These are phyloP conservation scores for Rhododendron mucronatum DNA, from an alignment of 148 eudicot genomes.

Conservation along the genomic window DNA sequence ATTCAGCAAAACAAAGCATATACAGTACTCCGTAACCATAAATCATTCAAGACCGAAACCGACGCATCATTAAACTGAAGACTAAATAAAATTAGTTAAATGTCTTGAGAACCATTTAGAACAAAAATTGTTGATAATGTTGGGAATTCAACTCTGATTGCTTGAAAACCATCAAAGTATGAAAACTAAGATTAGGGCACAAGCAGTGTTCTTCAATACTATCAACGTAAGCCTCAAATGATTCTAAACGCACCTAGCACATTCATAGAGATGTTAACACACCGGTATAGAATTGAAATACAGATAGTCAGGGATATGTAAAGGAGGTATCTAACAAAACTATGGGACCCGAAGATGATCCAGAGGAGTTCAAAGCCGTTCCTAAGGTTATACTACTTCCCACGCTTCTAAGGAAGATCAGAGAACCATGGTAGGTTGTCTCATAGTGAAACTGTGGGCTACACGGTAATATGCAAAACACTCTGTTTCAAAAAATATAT, in stretches of 20 bases:
- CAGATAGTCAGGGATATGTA: background rate
- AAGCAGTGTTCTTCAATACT: background rate
- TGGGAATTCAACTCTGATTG: background rate
- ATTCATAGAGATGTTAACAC: background rate
- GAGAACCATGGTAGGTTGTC: background rate
- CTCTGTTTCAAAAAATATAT: no score
- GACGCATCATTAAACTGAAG: background rate
- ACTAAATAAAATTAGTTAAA: background rate
- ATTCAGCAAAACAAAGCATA: background rate
- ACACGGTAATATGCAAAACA: background rate
- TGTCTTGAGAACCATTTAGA: background rate
- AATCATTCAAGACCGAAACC: background rate
- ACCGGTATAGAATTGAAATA: background rate
- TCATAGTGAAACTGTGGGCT: background rate
- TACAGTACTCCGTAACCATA: background rate
- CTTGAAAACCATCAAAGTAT: background rate
- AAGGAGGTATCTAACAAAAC: background rate
- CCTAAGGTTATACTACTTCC: background rate
- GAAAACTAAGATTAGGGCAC: background rate
- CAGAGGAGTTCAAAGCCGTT: background rate
- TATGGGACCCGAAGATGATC: background rate
- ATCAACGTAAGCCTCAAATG: background rate
- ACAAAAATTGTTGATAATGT: background rate
- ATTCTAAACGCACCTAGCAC: background rate
- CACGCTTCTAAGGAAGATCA: background rate